These are phyloP conservation scores for Amoeboaphelidium occidentale DNA, from an alignment of 371 early-diverging fungal genomes.

Conservation along the genomic window DNA sequence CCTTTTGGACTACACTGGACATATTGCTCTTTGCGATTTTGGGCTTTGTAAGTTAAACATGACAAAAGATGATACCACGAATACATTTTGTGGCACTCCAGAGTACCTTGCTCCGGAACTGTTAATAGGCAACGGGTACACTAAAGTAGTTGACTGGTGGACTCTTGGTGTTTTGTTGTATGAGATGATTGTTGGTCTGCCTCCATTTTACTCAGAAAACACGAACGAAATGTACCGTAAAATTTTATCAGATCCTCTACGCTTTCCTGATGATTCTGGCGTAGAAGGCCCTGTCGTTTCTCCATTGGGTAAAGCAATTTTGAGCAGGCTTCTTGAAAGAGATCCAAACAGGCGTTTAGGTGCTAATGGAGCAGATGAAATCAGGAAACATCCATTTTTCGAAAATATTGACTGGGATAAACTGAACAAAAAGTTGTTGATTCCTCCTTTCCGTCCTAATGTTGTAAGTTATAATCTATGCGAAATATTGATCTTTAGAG, in stretches of 20 bases:
- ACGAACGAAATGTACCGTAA: conserved; percentile 85
- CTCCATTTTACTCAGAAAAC: conserved; percentile 88
- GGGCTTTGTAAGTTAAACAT: conserved; percentile 81
- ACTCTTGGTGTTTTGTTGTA: conserved; percentile 78
- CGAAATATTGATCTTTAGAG: conserved; percentile 4
- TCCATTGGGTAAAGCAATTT: not conserved
- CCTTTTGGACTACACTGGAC: conserved; percentile 42
- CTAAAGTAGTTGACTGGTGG: conserved; percentile 87
- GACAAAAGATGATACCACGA: conserved; percentile 34
- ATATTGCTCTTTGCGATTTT: conserved; percentile 92
- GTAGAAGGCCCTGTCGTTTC: not conserved
- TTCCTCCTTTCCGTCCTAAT: conserved; percentile 80
- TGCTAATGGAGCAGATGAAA: conserved; percentile 53
- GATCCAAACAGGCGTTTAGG: conserved; percentile 66
- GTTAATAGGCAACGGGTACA: conserved; percentile 28
- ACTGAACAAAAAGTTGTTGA: conserved; percentile 53
- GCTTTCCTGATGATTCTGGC: conserved; percentile 42
- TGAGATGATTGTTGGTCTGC: conserved; percentile 28
- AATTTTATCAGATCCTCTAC: conserved; percentile 55
- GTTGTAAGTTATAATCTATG: conserved; percentile 23
- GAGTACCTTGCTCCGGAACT: conserved; percentile 59
- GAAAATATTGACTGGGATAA: conserved; percentile 72
- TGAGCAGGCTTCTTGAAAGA: conserved; percentile 31
- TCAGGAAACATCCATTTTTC: conserved; percentile 78
- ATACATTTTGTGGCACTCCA: conserved; percentile 76